A percentile compares a stretch with the other conserved stretches of the same genome.
Conservation (phyloP, 2,329 filamentous ascomycete species). For the Arthrocladium fulminans region DNA sequence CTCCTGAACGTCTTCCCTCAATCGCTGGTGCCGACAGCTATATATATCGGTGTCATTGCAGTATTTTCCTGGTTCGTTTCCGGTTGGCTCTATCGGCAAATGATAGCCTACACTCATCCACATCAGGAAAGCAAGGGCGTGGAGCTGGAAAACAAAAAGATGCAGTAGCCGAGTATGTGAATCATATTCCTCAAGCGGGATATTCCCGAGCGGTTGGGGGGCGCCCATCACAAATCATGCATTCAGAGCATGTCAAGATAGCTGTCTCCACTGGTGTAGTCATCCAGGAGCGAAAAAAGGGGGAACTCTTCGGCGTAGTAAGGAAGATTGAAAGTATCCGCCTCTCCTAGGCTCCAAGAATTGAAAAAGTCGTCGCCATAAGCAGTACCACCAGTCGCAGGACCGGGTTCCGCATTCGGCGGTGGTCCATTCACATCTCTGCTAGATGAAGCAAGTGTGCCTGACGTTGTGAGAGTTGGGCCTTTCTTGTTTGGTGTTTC, state of each 20-base stretch:
- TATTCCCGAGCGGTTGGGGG: no score
- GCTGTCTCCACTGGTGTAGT: constrained; percentile 12
- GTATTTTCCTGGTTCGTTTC: constrained; percentile 44
- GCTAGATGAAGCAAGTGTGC: constrained; percentile 15
- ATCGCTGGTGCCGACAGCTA: constrained; percentile 63
- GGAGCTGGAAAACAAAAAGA: neutral
- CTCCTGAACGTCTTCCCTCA: constrained; percentile 68
- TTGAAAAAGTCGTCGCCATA: constrained; percentile 1
- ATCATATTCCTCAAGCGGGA: no score
- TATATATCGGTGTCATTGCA: constrained; percentile 58
- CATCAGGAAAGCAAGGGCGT: neutral
- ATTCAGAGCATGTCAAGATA: constrained; percentile 6
- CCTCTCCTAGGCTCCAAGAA: neutral
- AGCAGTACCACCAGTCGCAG: neutral
- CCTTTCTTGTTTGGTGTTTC: constrained; percentile 12
- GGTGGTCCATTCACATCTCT: neutral
- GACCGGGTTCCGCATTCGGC: neutral
- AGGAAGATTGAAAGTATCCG: constrained; percentile 14
- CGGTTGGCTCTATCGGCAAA: constrained; percentile 29
- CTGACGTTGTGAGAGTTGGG: constrained; percentile 23
- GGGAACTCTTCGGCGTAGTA: constrained; percentile 22
- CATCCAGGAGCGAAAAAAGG: constrained; percentile 22
- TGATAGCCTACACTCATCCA: neutral
- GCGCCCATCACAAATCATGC: no score
- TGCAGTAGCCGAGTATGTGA: no score